These are phyloP conservation scores for Daphne laureola DNA, from an alignment of 441 rosid species.

Conservation along the genomic window DNA sequence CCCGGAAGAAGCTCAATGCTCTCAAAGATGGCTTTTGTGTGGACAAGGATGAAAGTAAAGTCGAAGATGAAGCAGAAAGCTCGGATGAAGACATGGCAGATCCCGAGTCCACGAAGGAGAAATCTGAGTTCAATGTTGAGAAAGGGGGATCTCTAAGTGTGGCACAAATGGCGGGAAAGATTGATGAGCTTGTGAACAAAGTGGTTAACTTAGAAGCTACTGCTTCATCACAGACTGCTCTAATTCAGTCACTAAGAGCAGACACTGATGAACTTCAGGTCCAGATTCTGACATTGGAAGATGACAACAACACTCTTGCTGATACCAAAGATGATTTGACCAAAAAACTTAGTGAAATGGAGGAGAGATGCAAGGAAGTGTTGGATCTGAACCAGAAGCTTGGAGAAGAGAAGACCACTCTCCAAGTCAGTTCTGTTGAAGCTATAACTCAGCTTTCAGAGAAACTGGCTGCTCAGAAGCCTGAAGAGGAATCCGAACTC, in stretches of 20 bases:
- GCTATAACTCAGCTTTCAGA: constrained; percentile 37
- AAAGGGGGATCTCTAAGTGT: constrained; percentile 35
- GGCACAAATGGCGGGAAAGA: constrained; percentile 64
- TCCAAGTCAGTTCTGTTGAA: constrained; percentile 36
- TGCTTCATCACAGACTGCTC: constrained; percentile 51
- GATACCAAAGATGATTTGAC: constrained; percentile 31
- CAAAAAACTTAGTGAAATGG: constrained; percentile 46
- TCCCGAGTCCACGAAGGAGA: constrained; percentile 29
- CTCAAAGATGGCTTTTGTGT: constrained; percentile 25
- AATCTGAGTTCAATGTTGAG: constrained; percentile 36
- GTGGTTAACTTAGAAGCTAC: constrained; percentile 55
- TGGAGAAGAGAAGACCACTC: constrained; percentile 35
- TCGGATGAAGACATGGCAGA: constrained; percentile 26
- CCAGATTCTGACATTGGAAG: constrained; percentile 49
- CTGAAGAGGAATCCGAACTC: constrained; percentile 23
- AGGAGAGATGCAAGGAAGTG: constrained; percentile 40
- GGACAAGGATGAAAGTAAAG: constrained; percentile 28
- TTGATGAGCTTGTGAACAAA: constrained; percentile 71
- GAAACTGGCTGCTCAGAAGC: constrained; percentile 25
- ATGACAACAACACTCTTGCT: constrained; percentile 31
- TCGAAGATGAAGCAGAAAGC: constrained; percentile 31
- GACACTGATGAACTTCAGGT: constrained; percentile 62
- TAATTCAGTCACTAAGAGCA: constrained; percentile 38
- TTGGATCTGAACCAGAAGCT: constrained; percentile 42
- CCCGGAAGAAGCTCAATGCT: constrained; percentile 31